Base-by-base conservation (phyloP, 768 basidiomycete species). In the Boletus pseudo-olivaceus region DNA sequence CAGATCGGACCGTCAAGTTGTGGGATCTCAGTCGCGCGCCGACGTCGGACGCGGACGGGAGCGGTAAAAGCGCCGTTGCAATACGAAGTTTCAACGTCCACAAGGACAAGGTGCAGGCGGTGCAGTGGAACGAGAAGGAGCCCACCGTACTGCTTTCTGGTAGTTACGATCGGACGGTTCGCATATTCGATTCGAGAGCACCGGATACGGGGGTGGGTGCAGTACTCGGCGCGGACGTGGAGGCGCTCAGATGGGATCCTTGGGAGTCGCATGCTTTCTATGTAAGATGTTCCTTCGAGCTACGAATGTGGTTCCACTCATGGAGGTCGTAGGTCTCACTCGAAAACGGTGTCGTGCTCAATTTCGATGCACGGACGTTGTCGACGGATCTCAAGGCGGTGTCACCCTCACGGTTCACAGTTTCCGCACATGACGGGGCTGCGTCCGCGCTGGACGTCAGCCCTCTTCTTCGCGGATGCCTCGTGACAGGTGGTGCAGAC, bases 1-100 rank as follows among this genome's bases (percentile, higher is more conserved):
- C 97, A 2, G 97, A 99, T 73, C 81, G 84, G 49, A 98, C 96
- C 0, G 93, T 99, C 57, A 99, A 99, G 72, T 74, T 99, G 27
- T 99, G 96, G 97, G 97, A 99, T 75, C 77, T 99, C 50, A 87
- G 80, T 37, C 79, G 91, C 14, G 80, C 84, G 49, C 82, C 84
- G 5, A 77, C 76, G 12, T 73, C 71, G 59, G 78, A 75, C 38
- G 78, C 73, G 11, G 75, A 82, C 49, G 65, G 76, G 61, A 65
- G 65, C 6, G 74, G 75, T n/a, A 70, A 67, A 7, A 68, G 68
- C 72, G 66, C 61, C 0, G 65, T 62, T 55, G 95, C 95, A 23
- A 82, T 98, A 62, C 80, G 92, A 54, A 93, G 88, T 61, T 98
- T 95, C 71, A 78, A 78, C 40, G 77, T 88, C 30, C 92, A 94